Percentiles rank a stretch among this genome's conserved stretches.
Evolutionary conservation across 352 stramenopile genomes (phyloP).

Genomic region (Phytophthora cryptogea): DNA sequence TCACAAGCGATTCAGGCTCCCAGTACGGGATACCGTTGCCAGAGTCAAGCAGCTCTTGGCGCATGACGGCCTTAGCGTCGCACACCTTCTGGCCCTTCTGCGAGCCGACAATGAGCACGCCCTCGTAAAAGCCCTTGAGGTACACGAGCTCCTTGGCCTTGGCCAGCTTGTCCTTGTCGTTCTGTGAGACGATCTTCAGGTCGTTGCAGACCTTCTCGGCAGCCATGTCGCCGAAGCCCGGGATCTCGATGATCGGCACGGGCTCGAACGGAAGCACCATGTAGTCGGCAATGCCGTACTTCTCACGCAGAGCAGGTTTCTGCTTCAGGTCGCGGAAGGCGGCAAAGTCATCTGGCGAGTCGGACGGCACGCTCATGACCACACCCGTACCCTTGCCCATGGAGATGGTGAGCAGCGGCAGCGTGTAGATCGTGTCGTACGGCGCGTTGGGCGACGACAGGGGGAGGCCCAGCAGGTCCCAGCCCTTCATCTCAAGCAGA

Average conservation of each 20-base stretch:
- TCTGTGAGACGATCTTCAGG: conserved; percentile 98
- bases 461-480: conserved; percentile 96
- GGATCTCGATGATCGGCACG: conserved; percentile 99
- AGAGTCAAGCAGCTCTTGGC: conserved; percentile 95
- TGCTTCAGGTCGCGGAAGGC: conserved; percentile 99
- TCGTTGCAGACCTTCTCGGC: conserved; percentile 97
- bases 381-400: conserved; percentile 99
- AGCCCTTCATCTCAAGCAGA: conserved; percentile 92
- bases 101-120: conserved; percentile 97
- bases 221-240: conserved; percentile 96
- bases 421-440: conserved; percentile 99
- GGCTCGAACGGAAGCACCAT: conserved; percentile 98
- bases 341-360: conserved; percentile 99
- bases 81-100: conserved; percentile 97
- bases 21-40: conserved; percentile 97
- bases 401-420: conserved; percentile 99
- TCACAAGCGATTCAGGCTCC: conserved; percentile 98
- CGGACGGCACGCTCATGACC: conserved; percentile 98
- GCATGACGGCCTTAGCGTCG: conserved; percentile 97
- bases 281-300: conserved; percentile 98
- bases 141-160: conserved; percentile 99
- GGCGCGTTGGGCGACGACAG: conserved; percentile 95
- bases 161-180: conserved; percentile 99
- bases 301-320: conserved; percentile 97
- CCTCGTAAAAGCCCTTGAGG: conserved; percentile 99